Evolutionary conservation across 2,329 filamentous ascomycete species (phyloP).

Genomic region (Calonectria naviculata): DNA sequence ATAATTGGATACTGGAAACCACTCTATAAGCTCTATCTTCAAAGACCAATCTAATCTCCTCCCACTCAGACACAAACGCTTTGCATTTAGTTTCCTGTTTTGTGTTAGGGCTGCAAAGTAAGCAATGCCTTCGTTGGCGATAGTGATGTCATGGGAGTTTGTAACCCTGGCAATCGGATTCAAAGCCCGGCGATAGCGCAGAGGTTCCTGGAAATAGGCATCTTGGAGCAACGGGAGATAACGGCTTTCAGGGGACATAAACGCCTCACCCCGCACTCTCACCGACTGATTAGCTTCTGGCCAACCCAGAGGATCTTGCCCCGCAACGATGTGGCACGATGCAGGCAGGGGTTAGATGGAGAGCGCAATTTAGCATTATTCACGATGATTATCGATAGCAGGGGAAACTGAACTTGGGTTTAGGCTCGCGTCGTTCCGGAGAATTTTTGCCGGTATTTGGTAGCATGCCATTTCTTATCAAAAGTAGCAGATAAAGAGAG

Average conservation of each 20-base stretch:
- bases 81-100: neutral
- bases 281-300: slow-evolving; percentile 13
- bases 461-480: neutral
- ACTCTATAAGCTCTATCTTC: neutral
- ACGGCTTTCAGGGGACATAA: neutral
- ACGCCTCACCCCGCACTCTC: slow-evolving; percentile 20
- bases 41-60: neutral
- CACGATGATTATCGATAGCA: neutral
- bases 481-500: slow-evolving; percentile 7
- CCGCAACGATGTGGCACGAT: neutral
- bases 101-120: neutral
- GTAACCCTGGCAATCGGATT: neutral
- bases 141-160: neutral
- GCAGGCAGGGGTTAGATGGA: neutral
- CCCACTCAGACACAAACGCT: neutral
- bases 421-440: neutral
- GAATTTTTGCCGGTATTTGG: neutral
- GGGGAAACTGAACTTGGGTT: neutral
- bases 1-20: neutral
- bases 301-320: neutral
- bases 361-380: neutral
- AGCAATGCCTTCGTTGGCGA: neutral
- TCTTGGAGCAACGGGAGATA: neutral
- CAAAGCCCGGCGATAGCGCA: no score
- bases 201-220: neutral